A percentile compares a stretch with the other conserved stretches of the same genome.
These are phyloP conservation scores for Diplogelasinospora grovesii DNA, from an alignment of 495 filamentous ascomycete species.

Conservation along the genomic window DNA sequence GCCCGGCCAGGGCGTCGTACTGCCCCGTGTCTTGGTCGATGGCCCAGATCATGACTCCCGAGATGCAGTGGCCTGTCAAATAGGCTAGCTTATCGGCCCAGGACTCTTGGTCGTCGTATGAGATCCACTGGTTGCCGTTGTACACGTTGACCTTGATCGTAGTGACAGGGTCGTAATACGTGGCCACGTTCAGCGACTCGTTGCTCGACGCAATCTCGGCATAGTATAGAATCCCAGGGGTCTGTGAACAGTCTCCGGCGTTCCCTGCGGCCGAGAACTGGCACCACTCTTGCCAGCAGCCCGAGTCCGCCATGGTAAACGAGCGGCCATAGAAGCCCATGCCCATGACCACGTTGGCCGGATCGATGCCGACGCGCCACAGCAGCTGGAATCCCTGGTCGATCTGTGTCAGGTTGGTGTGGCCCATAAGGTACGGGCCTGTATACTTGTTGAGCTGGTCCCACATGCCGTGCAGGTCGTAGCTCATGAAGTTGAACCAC, in stretches of 20 bases:
- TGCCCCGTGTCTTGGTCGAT: slow-evolving; percentile 28
- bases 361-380: slow-evolving; percentile 42
- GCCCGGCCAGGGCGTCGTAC: neutral
- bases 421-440: slow-evolving; percentile 30
- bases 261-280: slow-evolving; percentile 16
- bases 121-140: slow-evolving; percentile 39
- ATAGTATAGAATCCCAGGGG: slow-evolving; percentile 26
- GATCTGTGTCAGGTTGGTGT: slow-evolving; percentile 54
- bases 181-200: slow-evolving; percentile 2
- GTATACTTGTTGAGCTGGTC: slow-evolving; percentile 15
- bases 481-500: slow-evolving; percentile 54
- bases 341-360: slow-evolving; percentile 39
- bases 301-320: slow-evolving; percentile 16
- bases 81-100: slow-evolving; percentile 30
- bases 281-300: slow-evolving; percentile 22
- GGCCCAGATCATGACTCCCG: slow-evolving; percentile 23
- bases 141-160: slow-evolving; percentile 32
- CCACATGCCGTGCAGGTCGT: slow-evolving; percentile 39
- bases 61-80: slow-evolving; percentile 22
- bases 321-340: slow-evolving; percentile 47
- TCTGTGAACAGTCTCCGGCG: slow-evolving; percentile 25
- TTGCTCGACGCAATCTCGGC: slow-evolving; percentile 25
- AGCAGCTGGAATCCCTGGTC: slow-evolving; percentile 37
- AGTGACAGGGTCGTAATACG: slow-evolving; percentile 13
- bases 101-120: slow-evolving; percentile 34